A percentile compares a stretch with the other conserved stretches of the same genome.
Evolutionary conservation across 2,329 filamentous ascomycete genomes (phyloP).

Genomic region (Clonostachys solani): DNA sequence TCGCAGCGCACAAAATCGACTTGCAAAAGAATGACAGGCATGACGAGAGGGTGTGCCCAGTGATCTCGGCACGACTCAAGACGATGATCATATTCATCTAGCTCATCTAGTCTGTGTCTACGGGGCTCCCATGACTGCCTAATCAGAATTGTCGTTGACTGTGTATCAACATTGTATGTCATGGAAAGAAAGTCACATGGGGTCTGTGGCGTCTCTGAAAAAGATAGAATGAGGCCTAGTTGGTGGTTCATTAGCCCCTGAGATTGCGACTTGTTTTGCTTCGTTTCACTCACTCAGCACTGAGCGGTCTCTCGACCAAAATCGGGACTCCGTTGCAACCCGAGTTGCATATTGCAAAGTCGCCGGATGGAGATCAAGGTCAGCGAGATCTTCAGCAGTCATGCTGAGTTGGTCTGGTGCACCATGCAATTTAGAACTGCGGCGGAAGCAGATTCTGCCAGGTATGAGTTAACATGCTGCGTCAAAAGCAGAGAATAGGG

Average conservation of each 20-base stretch:
- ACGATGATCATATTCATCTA: constrained; percentile 39
- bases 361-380: constrained; percentile 29
- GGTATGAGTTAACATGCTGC: constrained; percentile 2
- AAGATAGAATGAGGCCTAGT: constrained; percentile 35
- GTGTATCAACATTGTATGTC: constrained; percentile 33
- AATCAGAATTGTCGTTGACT: constrained; percentile 32
- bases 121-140: constrained; percentile 36
- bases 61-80: constrained; percentile 36
- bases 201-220: constrained; percentile 35
- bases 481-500: too few species aligned
- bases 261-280: neutral
- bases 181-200: constrained; percentile 43
- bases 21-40: constrained; percentile 38
- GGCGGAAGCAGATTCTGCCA: constrained; percentile 27
- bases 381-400: constrained; percentile 23
- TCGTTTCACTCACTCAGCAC: constrained; percentile 18
- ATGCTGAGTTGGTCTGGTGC: constrained; percentile 27
- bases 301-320: constrained; percentile 30
- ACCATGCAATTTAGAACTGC: constrained; percentile 20
- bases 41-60: constrained; percentile 40
- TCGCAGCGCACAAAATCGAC: constrained; percentile 40
- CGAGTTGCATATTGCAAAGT: constrained; percentile 31
- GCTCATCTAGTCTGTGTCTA: constrained; percentile 32
- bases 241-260: neutral
- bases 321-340: constrained; percentile 30